Percentiles rank a stretch among this genome's conserved stretches.
phyloP scores from a whole-genome alignment of 75 land plant species.

The Pseudotsuga menziesii region DNA sequence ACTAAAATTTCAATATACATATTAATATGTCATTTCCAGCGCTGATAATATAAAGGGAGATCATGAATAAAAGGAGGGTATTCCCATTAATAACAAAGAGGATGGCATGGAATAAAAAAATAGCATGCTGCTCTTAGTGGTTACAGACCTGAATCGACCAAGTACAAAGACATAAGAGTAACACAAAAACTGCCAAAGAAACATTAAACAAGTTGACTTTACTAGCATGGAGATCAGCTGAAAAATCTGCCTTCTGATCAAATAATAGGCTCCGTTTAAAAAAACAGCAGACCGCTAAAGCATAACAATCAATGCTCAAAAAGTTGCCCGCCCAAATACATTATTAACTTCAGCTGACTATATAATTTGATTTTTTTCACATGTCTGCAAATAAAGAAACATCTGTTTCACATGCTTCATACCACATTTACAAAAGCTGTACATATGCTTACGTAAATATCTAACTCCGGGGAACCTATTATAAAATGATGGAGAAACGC shows the following conservation, averaged over 20 bases:
- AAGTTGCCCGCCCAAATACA: not conserved
- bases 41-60: no score
- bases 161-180: no score
- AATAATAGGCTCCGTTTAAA: not conserved
- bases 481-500: not conserved
- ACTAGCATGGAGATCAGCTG: not conserved
- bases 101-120: no score
- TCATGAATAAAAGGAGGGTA: no score
- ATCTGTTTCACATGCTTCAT: not conserved
- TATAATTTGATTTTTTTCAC: not conserved
- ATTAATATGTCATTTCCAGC: no score
- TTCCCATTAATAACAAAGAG: no score
- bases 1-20: no score
- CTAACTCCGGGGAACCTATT: not conserved
- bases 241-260: not conserved
- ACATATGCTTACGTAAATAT: not conserved
- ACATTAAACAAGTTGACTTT: not conserved
- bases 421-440: not conserved
- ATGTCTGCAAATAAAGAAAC: not conserved
- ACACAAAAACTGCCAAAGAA: no score
- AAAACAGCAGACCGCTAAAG: not conserved
- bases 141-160: no score
- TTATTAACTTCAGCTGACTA: not conserved
- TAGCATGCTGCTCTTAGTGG: no score
- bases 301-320: not conserved